These are phyloP conservation scores for Paecilomyces sp. DNA, from an alignment of 2,329 filamentous ascomycete genomes.

Conservation along the genomic window DNA sequence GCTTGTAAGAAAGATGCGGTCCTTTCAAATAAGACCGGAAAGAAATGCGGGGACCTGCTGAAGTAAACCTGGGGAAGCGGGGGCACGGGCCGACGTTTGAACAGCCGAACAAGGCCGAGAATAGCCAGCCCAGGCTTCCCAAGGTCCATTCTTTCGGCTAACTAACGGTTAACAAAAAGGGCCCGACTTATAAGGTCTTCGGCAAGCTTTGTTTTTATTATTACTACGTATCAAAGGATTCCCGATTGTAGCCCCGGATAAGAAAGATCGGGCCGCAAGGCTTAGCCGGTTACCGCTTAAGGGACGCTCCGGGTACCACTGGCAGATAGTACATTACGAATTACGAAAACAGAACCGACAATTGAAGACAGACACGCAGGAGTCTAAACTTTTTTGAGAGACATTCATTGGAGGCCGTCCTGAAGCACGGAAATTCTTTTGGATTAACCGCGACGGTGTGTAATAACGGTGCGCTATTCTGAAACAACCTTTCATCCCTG, in stretches of 20 bases:
- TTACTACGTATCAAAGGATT: neutral
- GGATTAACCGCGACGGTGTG: conserved; percentile 37
- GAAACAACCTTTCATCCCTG: conserved; percentile 35
- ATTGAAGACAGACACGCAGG: neutral
- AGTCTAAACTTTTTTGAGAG: neutral
- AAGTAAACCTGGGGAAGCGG: conserved; percentile 2
- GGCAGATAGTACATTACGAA: neutral
- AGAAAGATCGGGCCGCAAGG: neutral
- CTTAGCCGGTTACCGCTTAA: neutral
- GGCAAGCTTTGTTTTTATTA: neutral
- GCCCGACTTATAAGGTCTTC: neutral
- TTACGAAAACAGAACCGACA: neutral
- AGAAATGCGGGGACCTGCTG: conserved; percentile 20
- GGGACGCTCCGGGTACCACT: neutral
- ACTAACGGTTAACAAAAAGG: neutral
- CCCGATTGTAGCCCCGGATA: neutral
- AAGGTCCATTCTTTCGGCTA: neutral
- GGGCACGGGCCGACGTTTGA: conserved; percentile 4
- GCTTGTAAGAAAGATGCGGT: neutral
- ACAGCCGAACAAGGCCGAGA: neutral
- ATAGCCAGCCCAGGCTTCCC: neutral
- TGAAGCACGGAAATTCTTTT: conserved; percentile 32
- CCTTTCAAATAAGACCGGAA: conserved; percentile 3
- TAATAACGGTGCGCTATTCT: conserved; percentile 34
- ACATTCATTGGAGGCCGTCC: conserved; percentile 9